Evolutionary conservation across 2,329 filamentous ascomycete genomes (phyloP), one percentile per base, ranked within the genome.

Genomic region (Emergomyces orientalis): DNA sequence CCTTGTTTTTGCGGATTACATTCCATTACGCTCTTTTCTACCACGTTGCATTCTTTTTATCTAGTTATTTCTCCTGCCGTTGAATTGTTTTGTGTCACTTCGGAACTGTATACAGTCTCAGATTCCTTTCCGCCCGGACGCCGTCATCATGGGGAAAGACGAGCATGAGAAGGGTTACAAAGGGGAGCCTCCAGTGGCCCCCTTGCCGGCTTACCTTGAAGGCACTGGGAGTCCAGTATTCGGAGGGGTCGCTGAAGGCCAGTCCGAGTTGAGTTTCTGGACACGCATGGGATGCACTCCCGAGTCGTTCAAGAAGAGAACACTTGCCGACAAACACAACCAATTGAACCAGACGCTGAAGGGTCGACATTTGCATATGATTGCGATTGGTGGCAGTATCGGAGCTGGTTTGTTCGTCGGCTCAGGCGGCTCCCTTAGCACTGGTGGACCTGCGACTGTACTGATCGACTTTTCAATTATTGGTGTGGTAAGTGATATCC

Each of bases 401-500:
- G 67, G 66, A 52, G 63, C 76, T 62, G 76, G 76, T 72, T 70
- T 78, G 11, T 78, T 78, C 62, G 72, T 78, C 56, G 71, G 73
- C 54, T 75, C 75, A 34, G 76, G 75, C 22, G 61, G 62, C 65
- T 73, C 76, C 27, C 69, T 78, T 17, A 64, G 68, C 41, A 65
- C 63, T 56, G 76, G 75, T 59, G 76, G 76, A 7, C 75, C 75
- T 47, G 75, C 67, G 13, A 69, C 73, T 64, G 65, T 77, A 63
- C 63, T 77, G 17, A 63, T 77, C 58, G 71, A 71, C 63, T 86
- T 85, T 70, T 68, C 79, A 8, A 80, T 86, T 65, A 78, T 86
- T 68, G 83, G 84, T 63, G 63, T 68, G 22, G 66, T 67, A 59
- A 65, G 66, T 61, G 14, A 7, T 30, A 17, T 5, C 56, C 37